Evolutionary conservation across 768 basidiomycete species (phyloP).

Genomic region (Pholiota molesta): DNA sequence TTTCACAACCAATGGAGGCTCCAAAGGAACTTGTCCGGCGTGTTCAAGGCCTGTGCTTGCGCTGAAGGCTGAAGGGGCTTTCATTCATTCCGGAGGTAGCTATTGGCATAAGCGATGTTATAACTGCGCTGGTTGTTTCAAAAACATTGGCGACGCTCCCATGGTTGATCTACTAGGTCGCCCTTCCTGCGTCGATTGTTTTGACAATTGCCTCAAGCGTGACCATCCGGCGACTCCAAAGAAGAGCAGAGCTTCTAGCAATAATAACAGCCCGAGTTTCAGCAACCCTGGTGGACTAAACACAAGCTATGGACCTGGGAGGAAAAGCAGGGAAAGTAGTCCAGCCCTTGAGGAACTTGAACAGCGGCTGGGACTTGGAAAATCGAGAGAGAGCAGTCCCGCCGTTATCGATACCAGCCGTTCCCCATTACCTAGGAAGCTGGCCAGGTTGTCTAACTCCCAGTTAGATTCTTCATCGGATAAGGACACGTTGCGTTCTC

Average conservation of each 20-base stretch:
- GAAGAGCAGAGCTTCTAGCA: constrained; percentile 32
- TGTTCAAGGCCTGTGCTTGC: constrained; percentile 75
- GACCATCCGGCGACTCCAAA: constrained; percentile 46
- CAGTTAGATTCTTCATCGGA: background rate
- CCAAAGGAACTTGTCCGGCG: constrained; percentile 70
- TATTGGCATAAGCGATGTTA: constrained; percentile 88
- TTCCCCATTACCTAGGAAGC: constrained; percentile 27
- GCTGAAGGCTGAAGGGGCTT: constrained; percentile 77
- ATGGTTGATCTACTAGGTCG: constrained; percentile 84
- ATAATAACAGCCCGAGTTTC: constrained; percentile 31
- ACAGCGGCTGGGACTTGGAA: constrained; percentile 58
- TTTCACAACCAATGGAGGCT: constrained; percentile 72
- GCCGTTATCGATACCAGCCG: constrained; percentile 53
- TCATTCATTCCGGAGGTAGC: constrained; percentile 67
- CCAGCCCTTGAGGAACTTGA: constrained; percentile 69
- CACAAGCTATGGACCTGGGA: constrained; percentile 32
- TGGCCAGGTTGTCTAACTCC: background rate
- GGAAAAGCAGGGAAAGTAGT: constrained; percentile 52
- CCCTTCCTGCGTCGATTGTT: constrained; percentile 81
- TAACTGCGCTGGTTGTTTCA: constrained; percentile 71
- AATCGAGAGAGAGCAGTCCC: constrained; percentile 57
- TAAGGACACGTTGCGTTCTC: background rate
- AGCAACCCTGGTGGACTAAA: constrained; percentile 51
- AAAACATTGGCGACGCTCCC: constrained; percentile 71
- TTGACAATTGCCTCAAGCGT: constrained; percentile 72